phyloP scores from a whole-genome alignment of 768 basidiomycete genomes.

The Asterophora lycoperdoides region DNA sequence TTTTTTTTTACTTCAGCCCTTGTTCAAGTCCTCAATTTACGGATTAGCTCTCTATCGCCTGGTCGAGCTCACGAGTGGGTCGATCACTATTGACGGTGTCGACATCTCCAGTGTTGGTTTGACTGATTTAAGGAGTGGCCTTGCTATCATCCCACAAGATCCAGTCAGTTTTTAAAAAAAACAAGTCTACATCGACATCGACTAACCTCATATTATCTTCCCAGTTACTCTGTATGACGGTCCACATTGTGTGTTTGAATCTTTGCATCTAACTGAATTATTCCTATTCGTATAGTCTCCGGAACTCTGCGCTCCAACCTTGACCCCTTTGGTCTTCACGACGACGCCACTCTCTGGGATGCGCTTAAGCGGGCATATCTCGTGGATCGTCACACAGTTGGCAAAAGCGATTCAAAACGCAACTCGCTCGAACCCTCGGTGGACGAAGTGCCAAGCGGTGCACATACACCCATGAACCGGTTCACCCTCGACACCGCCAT shows the following conservation, averaged over 20 bases:
- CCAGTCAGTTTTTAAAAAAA: slow-evolving; percentile 42
- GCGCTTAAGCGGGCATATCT: slow-evolving; percentile 83
- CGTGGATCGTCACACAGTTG: slow-evolving; percentile 55
- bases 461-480: slow-evolving; percentile 47
- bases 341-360: slow-evolving; percentile 83
- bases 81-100: slow-evolving; percentile 76
- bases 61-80: slow-evolving; percentile 74
- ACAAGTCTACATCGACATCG: background rate
- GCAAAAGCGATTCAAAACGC: slow-evolving; percentile 25
- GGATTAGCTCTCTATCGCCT: slow-evolving; percentile 68
- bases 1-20: background rate
- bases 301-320: slow-evolving; percentile 84
- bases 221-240: slow-evolving; percentile 44
- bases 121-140: slow-evolving; percentile 57
- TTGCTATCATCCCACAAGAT: slow-evolving; percentile 86
- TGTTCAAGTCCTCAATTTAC: background rate
- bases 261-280: slow-evolving; percentile 4
- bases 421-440: slow-evolving; percentile 22
- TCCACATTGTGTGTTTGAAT: background rate
- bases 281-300: slow-evolving; percentile 44
- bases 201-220: slow-evolving; percentile 6
- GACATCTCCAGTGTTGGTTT: slow-evolving; percentile 82
- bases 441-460: slow-evolving; percentile 35
- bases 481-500: slow-evolving; percentile 82
- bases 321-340: slow-evolving; percentile 81